These are phyloP conservation scores for Aspergillus amoenus DNA, from an alignment of 2,329 filamentous ascomycete species.

Conservation along the genomic window DNA sequence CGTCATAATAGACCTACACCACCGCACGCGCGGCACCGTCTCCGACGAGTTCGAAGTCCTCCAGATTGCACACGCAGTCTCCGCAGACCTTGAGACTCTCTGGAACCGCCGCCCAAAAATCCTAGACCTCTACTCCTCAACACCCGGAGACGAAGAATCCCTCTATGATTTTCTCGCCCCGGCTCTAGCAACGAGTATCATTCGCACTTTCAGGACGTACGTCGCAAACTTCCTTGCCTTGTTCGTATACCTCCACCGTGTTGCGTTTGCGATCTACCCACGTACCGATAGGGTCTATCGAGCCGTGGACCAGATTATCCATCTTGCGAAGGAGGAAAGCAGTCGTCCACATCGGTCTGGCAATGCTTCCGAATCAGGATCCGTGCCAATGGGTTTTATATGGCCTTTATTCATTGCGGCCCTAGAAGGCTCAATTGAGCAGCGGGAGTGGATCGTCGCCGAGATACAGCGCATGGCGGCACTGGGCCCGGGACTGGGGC, in stretches of 20 bases:
- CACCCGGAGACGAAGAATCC: constrained; percentile 18
- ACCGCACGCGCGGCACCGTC: constrained; percentile 38
- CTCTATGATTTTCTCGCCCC: constrained; percentile 27
- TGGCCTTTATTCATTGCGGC: constrained; percentile 38
- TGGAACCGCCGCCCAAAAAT: constrained; percentile 35
- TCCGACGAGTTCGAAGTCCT: constrained; percentile 40
- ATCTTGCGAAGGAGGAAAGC: constrained; percentile 30
- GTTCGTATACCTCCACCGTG: constrained; percentile 38
- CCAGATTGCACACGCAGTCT: constrained; percentile 36
- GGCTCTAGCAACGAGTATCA: constrained; percentile 28
- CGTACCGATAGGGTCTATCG: constrained; percentile 37
- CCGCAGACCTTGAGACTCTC: constrained; percentile 35
- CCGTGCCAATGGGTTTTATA: constrained; percentile 31
- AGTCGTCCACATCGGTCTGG: neutral
- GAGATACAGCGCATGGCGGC: constrained; percentile 34
- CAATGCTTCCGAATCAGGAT: neutral
- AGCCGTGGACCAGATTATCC: constrained; percentile 37
- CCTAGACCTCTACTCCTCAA: constrained; percentile 31
- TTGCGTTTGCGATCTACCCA: constrained; percentile 39
- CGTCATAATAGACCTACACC: constrained; percentile 37
- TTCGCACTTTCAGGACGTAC: constrained; percentile 35
- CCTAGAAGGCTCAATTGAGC: constrained; percentile 30
- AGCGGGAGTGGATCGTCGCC: constrained; percentile 33
- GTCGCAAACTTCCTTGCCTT: constrained; percentile 36
- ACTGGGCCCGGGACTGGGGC: constrained; percentile 15